Conservation (phyloP, 169 alveolate genomes). For the Cryptosporidium tyzzeri region DNA sequence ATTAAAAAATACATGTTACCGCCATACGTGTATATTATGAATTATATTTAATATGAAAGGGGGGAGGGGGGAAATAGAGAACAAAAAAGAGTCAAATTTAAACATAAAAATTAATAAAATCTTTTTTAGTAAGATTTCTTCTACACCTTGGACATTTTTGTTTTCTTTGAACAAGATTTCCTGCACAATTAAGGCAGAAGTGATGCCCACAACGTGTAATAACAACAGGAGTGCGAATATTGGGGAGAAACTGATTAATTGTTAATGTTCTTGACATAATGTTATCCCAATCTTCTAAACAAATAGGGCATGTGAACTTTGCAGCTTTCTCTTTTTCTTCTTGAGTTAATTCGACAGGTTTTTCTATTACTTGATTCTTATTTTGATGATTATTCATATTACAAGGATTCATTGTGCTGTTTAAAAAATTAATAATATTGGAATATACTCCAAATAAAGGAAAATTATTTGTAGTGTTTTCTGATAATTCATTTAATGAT, state of each 20-base stretch:
- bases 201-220: slow-evolving; percentile 77
- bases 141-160: slow-evolving; percentile 73
- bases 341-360: slow-evolving; percentile 59
- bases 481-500: slow-evolving; percentile 10
- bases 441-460: slow-evolving; percentile 54
- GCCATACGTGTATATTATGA: no score
- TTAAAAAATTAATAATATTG: slow-evolving; percentile 34
- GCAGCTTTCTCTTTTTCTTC: slow-evolving; percentile 73
- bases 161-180: slow-evolving; percentile 69
- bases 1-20: no score
- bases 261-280: slow-evolving; percentile 40
- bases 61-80: no score
- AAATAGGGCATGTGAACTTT: slow-evolving; percentile 66
- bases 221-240: slow-evolving; percentile 55
- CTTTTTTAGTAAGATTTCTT: slow-evolving; percentile 29
- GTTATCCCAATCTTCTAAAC: slow-evolving; percentile 74
- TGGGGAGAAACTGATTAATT: slow-evolving; percentile 39
- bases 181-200: slow-evolving; percentile 65
- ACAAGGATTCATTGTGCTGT: slow-evolving; percentile 28
- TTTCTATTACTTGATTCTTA: slow-evolving; percentile 5
- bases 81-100: neutral
- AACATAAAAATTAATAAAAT: slow-evolving; percentile 56
- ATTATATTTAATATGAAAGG: no score
- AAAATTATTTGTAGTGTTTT: slow-evolving; percentile 19
- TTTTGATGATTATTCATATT: neutral